A percentile compares a stretch with the other conserved stretches of the same genome.
These are phyloP conservation scores for Arachnopeziza araneosa DNA, from an alignment of 2,329 filamentous ascomycete genomes.

Conservation along the genomic window DNA sequence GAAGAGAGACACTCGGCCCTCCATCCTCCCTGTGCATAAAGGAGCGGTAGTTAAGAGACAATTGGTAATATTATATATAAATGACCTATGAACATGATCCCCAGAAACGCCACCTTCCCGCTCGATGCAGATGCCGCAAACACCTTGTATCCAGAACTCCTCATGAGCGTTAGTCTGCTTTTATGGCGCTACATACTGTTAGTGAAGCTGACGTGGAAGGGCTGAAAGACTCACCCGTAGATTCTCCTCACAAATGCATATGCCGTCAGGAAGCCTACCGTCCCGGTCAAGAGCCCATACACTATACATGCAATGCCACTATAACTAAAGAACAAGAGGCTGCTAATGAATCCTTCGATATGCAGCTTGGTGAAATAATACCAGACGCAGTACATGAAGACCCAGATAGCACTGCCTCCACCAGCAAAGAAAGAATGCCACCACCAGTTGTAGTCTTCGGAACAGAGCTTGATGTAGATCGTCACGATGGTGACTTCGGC, in stretches of 20 bases:
- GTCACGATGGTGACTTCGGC: slow-evolving; percentile 79
- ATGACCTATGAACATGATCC: no score
- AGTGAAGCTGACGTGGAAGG: background rate
- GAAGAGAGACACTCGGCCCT: no score
- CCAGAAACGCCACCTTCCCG: no score
- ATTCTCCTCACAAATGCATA: slow-evolving; percentile 82
- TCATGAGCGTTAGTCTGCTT: slow-evolving; percentile 14
- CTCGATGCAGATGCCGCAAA: no score
- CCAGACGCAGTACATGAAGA: slow-evolving; percentile 78
- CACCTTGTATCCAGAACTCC: no score
- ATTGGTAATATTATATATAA: no score
- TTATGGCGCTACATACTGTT: slow-evolving; percentile 16
- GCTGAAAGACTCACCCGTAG: slow-evolving; percentile 57
- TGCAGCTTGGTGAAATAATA: slow-evolving; percentile 78
- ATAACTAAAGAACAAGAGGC: slow-evolving; percentile 80
- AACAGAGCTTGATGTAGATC: slow-evolving; percentile 76
- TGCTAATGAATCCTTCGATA: slow-evolving; percentile 73
- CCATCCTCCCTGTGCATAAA: no score
- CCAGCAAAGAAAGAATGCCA: slow-evolving; percentile 83
- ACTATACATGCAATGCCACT: slow-evolving; percentile 75
- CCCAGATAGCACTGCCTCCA: slow-evolving; percentile 70
- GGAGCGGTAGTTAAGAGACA: no score
- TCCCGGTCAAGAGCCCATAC: slow-evolving; percentile 76
- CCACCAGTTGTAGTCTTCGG: slow-evolving; percentile 89
- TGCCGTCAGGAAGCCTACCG: slow-evolving; percentile 76